A percentile compares a stretch with the other conserved stretches of the same genome.
phyloP scores from a whole-genome alignment of 139 green algal species.

The Astrephomene gubernaculifera region DNA sequence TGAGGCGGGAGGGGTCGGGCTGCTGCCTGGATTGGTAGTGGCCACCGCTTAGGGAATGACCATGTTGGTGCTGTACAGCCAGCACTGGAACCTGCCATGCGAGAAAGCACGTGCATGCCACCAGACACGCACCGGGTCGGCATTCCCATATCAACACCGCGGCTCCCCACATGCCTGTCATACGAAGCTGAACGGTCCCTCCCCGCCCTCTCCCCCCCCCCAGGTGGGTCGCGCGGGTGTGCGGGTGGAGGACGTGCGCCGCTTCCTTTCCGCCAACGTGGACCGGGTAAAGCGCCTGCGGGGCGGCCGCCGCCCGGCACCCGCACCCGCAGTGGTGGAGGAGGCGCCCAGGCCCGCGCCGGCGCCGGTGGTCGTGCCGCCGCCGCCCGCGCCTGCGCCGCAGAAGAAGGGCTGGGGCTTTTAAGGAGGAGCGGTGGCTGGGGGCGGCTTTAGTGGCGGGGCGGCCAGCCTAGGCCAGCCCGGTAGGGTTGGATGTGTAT shows the following conservation, averaged over 20 bases:
- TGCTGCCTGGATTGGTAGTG: background rate
- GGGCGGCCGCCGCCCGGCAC: background rate
- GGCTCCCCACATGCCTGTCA: no score
- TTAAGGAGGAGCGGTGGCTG: no score
- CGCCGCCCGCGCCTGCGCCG: background rate
- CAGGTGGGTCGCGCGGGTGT: constrained; percentile 47
- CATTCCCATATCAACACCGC: no score
- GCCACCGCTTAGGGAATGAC: no score
- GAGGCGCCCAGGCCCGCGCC: constrained; percentile 11
- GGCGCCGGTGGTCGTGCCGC: background rate
- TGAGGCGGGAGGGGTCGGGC: constrained; percentile 17
- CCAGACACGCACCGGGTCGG: no score
- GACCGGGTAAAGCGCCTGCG: constrained; percentile 12
- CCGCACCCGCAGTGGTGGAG: background rate
- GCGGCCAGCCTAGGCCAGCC: no score
- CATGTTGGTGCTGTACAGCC: background rate
- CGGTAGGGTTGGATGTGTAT: no score
- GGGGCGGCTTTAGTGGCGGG: no score
- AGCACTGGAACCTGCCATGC: no score
- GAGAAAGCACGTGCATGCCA: no score
- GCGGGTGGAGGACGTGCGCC: constrained; percentile 41
- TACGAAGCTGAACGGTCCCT: no score
- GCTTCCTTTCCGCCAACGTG: constrained; percentile 12
- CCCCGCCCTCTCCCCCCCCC: no score
- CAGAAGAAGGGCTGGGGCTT: constrained; percentile 40